These are phyloP conservation scores for Exserohilum turcica DNA, from an alignment of 2,329 filamentous ascomycete species.

Conservation along the genomic window DNA sequence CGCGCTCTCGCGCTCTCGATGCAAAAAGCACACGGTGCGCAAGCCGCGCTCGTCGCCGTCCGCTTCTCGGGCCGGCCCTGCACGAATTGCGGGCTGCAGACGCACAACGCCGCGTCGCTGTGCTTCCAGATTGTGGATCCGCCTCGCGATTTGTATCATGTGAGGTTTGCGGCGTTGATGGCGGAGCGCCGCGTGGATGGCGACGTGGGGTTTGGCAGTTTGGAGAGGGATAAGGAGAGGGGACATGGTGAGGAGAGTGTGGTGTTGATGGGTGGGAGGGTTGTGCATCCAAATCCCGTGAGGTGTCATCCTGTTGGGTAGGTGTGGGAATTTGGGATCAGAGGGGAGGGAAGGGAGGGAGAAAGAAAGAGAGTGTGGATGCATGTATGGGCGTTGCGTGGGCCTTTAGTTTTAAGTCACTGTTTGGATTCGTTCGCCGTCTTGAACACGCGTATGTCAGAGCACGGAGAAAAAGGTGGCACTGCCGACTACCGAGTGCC, in stretches of 20 bases:
- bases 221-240: conserved; percentile 19
- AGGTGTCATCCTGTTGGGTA: conserved; percentile 14
- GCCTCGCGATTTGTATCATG: conserved; percentile 1
- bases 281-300: conserved; percentile 31
- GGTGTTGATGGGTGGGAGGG: conserved; percentile 10
- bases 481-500: too few species aligned
- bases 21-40: conserved; percentile 19
- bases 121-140: conserved; percentile 31
- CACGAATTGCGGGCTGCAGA: conserved; percentile 24
- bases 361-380: background rate
- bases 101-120: conserved; percentile 16
- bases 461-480: too few species aligned
- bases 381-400: too few species aligned
- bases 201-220: conserved; percentile 9
- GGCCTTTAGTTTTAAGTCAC: too few species aligned
- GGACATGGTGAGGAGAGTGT: conserved; percentile 26
- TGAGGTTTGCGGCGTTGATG: background rate
- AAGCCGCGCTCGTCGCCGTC: conserved; percentile 25
- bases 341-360: background rate
- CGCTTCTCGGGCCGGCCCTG: conserved; percentile 30
- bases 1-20: conserved; percentile 12
- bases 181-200: background rate
- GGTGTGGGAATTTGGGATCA: background rate
- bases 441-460: too few species aligned
- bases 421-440: too few species aligned